Evolutionary conservation across 768 basidiomycete species (phyloP), one percentile per base, ranked within the genome.

Genomic region (Collybiopsis confluens): DNA sequence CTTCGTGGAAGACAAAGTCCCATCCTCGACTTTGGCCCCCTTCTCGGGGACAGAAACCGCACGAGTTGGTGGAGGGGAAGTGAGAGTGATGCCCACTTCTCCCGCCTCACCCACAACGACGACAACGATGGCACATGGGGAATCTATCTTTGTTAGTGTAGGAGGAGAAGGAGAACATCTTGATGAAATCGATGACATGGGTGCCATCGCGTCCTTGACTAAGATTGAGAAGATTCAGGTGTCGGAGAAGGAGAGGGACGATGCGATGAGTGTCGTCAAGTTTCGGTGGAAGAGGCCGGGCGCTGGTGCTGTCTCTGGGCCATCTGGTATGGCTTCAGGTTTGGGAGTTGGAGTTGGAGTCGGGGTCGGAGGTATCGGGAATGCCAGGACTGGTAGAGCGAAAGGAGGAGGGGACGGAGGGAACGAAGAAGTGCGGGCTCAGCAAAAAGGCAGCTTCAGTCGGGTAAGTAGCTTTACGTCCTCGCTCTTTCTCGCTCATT

Each of bases 191-290:
- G 35, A 36, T 36, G 35, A 36, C 35, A 36, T 16, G 16, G 38
- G 23, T 18, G 10, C 47, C 15, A 16, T 48, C 9, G 23, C 47
- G 5, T 33, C 35, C 10, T 11, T 48, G n/a, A 8, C 47, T 10
- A 21, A 21, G 16, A 48, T 48, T 11, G 47, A 37, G 9, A 48
- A 48, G 47, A 76, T 79, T 54, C 58, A 68, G 41, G 84, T 96
- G 21, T 85, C 90, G 0, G 78, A 81, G n/a, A 80, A 80, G 42
- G 95, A 97, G 58, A 83, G 90, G 2, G 77, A 79, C 16, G 82
- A 81, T 27, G 94, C 88, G 20, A 82, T 90, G 77, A 82, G 83
- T 8, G 64, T 70, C 0, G 78, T 86, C 4, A 80, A 72, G 56
- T 89, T 87, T 64, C 76, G 76, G 48, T 86, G 81, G 81, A 72